Percentiles rank a stretch among this genome's conserved stretches.
These are phyloP conservation scores for Bertia moriformis DNA, from an alignment of 2,329 filamentous ascomycete genomes.

Conservation along the genomic window DNA sequence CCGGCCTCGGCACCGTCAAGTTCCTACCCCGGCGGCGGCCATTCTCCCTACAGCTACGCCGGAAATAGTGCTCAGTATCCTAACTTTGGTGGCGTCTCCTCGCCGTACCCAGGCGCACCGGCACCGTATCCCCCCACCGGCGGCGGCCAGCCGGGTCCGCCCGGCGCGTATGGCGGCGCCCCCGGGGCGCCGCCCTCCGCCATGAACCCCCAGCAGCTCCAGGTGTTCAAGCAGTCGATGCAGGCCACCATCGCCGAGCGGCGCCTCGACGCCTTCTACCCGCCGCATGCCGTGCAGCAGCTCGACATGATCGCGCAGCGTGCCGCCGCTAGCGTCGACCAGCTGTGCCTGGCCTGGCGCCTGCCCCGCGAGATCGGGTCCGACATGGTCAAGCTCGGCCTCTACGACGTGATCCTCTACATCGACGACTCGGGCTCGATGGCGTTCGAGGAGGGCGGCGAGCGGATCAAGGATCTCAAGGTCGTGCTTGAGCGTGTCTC, in stretches of 20 bases:
- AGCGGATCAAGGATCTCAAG: conserved; percentile 51
- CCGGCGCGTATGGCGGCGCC: neutral
- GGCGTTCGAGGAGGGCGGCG: conserved; percentile 51
- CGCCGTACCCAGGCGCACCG: neutral
- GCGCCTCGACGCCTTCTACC: conserved; percentile 5
- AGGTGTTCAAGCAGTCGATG: neutral
- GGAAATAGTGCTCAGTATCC: neutral
- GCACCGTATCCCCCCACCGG: neutral
- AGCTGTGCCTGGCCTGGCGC: conserved; percentile 10
- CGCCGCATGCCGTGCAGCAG: conserved; percentile 3
- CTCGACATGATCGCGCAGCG: conserved; percentile 3
- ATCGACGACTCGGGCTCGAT: conserved; percentile 55
- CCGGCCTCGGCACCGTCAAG: no score
- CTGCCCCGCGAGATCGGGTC: conserved; percentile 13
- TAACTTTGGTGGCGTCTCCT: neutral
- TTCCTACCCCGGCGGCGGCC: no score
- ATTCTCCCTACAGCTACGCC: neutral
- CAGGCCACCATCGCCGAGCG: conserved; percentile 3
- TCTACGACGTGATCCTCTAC: conserved; percentile 15
- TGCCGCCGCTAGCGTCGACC: conserved; percentile 7
- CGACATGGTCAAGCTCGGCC: conserved; percentile 15
- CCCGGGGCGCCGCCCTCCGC: no score
- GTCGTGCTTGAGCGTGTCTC: conserved; percentile 49
- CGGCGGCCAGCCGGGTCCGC: neutral
- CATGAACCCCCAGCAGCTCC: neutral